These are phyloP conservation scores for Epithele typhae DNA, from an alignment of 768 basidiomycete genomes.

Conservation along the genomic window DNA sequence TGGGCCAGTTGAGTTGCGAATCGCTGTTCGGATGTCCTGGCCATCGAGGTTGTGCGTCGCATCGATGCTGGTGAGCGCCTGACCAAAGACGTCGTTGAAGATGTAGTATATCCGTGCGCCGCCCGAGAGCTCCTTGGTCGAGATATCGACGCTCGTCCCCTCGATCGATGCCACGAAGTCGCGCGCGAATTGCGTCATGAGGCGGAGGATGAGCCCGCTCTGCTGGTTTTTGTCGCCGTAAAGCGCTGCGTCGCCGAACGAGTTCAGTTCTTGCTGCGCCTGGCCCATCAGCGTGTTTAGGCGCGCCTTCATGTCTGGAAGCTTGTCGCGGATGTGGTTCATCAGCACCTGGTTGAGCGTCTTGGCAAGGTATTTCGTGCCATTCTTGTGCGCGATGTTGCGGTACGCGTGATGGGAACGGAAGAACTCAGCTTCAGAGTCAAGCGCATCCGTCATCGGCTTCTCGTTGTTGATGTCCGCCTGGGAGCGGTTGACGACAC, in stretches of 20 bases:
- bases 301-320: slow-evolving; percentile 99
- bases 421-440: slow-evolving; percentile 90
- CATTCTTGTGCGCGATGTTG: slow-evolving; percentile 95
- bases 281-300: slow-evolving; percentile 98
- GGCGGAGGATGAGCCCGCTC: slow-evolving; percentile 85
- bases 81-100: slow-evolving; percentile 97
- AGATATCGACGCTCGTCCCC: slow-evolving; percentile 92
- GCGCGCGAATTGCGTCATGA: slow-evolving; percentile 98
- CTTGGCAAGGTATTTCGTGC: slow-evolving; percentile 93
- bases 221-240: slow-evolving; percentile 89
- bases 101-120: slow-evolving; percentile 99
- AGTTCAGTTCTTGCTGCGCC: slow-evolving; percentile 95
- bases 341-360: slow-evolving; percentile 93
- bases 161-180: slow-evolving; percentile 98
- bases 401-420: slow-evolving; percentile 84
- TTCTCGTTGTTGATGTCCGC: slow-evolving; percentile 92
- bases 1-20: slow-evolving; percentile 97
- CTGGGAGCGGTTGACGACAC: slow-evolving; percentile 96
- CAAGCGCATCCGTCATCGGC: slow-evolving; percentile 78
- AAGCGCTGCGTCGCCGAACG: slow-evolving; percentile 90
- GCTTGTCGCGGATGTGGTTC: slow-evolving; percentile 97
- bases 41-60: slow-evolving; percentile 88
- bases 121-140: slow-evolving; percentile 96
- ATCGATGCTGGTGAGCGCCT: slow-evolving; percentile 85
- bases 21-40: slow-evolving; percentile 96